Evolutionary conservation across 257 asterid species (phyloP).

Genomic region (Solanum paucissectum): DNA sequence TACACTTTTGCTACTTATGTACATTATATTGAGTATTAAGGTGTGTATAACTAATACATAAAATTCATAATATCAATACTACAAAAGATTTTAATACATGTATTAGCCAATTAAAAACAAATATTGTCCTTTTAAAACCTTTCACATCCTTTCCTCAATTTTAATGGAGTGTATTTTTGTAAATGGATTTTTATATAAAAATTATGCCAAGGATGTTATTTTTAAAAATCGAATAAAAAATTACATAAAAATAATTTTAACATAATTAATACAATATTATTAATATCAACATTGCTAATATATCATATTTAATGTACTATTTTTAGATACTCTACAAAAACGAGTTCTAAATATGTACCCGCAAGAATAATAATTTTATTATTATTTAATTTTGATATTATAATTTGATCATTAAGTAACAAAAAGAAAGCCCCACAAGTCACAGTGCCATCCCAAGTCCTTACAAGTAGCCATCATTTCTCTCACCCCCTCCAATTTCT

Average conservation of each 20-base stretch:
- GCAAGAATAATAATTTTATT: no score
- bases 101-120: no score
- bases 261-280: no score
- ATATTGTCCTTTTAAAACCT: not conserved
- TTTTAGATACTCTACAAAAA: no score
- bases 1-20: no score
- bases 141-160: not conserved
- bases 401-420: not conserved
- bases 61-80: not conserved
- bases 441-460: not conserved
- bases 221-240: no score
- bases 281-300: not conserved
- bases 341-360: no score
- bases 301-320: no score
- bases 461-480: constrained; percentile 16
- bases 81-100: no score
- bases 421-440: not conserved
- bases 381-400: not conserved
- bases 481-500: constrained; percentile 30
- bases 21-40: no score
- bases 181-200: no score
- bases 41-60: not conserved
- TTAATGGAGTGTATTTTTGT: not conserved
- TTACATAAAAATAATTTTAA: no score
- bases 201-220: not conserved